phyloP scores from a whole-genome alignment of 2,329 filamentous ascomycete genomes.

The Neoarthrinium moseri region DNA sequence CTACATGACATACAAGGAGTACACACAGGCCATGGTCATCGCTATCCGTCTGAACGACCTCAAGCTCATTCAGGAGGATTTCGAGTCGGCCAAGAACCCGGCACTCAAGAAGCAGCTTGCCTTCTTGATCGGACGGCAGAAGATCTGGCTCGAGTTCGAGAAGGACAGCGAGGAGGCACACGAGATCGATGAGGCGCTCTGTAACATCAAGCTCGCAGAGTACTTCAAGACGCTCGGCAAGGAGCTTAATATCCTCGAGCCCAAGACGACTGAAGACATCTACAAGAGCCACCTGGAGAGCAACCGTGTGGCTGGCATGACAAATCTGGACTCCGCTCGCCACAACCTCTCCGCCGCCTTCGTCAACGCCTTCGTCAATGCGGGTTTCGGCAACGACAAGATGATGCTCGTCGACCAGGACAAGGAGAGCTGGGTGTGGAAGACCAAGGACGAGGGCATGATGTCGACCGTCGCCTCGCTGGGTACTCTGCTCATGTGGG shows the following conservation, averaged over 20 bases:
- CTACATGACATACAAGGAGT: conserved; percentile 89
- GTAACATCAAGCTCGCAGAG: conserved; percentile 83
- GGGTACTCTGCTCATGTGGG: conserved; percentile 89
- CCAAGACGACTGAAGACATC: conserved; percentile 96
- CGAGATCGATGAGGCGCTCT: conserved; percentile 77
- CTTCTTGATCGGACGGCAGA: conserved; percentile 87
- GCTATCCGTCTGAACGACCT: conserved; percentile 91
- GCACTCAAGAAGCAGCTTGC: conserved; percentile 90
- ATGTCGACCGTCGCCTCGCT: conserved; percentile 92
- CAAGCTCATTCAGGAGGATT: conserved; percentile 78
- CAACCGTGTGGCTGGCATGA: conserved; percentile 86
- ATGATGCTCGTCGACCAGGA: conserved; percentile 92
- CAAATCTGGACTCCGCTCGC: conserved; percentile 90
- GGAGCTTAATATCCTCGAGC: conserved; percentile 94
- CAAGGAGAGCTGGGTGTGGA: conserved; percentile 96
- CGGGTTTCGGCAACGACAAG: conserved; percentile 93
- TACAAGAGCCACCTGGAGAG: conserved; percentile 99
- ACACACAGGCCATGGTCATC: conserved; percentile 88
- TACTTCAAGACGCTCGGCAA: conserved; percentile 94
- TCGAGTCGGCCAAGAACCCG: conserved; percentile 76
- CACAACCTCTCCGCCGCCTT: conserved; percentile 96
- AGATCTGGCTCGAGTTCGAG: conserved; percentile 74
- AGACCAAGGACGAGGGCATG: conserved; percentile 98
- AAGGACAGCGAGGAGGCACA: conserved; percentile 60
- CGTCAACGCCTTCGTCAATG: conserved; percentile 96